Evolutionary conservation across 176 grass and related monocot genomes (phyloP).

Genomic region (Juncus inflexus): DNA sequence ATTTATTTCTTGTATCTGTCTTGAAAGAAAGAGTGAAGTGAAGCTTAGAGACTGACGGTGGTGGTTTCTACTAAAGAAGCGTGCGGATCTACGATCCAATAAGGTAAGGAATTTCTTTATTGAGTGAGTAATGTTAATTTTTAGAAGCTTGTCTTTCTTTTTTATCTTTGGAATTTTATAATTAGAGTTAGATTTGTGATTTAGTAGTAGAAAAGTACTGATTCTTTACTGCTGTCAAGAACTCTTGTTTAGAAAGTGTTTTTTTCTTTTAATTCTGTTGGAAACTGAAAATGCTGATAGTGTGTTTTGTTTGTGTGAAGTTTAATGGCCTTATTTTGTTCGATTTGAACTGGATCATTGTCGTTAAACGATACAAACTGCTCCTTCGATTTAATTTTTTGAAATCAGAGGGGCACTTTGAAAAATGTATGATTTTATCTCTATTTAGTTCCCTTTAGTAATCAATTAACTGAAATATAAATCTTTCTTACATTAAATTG

Average conservation of each 20-base stretch:
- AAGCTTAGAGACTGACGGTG: neutral
- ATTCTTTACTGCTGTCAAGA: neutral
- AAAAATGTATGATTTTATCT: too few species aligned
- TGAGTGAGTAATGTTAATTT: neutral
- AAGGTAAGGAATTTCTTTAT: conserved; percentile 12
- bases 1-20: conserved; percentile 1
- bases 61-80: conserved; percentile 16
- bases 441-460: too few species aligned
- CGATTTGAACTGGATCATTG: too few species aligned
- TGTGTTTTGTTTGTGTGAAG: too few species aligned
- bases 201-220: neutral
- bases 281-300: neutral
- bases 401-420: too few species aligned
- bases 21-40: neutral
- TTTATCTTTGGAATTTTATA: neutral
- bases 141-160: neutral
- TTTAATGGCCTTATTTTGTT: too few species aligned
- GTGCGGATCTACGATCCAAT: conserved; percentile 14
- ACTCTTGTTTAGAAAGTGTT: neutral
- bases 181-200: conserved; percentile 2
- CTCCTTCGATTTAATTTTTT: too few species aligned
- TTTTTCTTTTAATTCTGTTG: neutral
- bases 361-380: too few species aligned
- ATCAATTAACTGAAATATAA: neutral
- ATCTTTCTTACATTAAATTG: neutral